A percentile compares a stretch with the other conserved stretches of the same genome.
phyloP scores from a whole-genome alignment of 2,329 filamentous ascomycete genomes.

The Cryphonectria nitschkei region DNA sequence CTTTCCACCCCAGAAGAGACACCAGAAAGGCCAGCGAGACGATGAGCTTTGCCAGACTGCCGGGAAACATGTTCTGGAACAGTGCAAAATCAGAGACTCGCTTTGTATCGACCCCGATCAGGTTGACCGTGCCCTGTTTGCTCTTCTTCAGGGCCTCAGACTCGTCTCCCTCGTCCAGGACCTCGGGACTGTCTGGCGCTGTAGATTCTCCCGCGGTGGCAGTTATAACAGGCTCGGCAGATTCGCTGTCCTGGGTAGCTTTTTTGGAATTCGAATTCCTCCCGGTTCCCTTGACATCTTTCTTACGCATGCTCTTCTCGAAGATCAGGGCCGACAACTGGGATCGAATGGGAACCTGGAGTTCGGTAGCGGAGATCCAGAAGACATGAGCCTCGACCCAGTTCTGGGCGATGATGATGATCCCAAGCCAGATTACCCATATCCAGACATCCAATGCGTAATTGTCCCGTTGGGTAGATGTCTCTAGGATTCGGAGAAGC shows the following conservation, averaged over 20 bases:
- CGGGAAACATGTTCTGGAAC: slow-evolving; percentile 67
- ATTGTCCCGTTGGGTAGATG: slow-evolving; percentile 47
- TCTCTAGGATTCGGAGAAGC: slow-evolving; percentile 68
- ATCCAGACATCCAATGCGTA: slow-evolving; percentile 62
- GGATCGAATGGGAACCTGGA: slow-evolving; percentile 68
- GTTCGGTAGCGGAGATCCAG: slow-evolving; percentile 66
- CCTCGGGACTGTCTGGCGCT: slow-evolving; percentile 39
- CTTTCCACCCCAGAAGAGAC: slow-evolving; percentile 72
- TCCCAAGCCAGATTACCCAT: slow-evolving; percentile 68
- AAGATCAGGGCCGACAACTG: slow-evolving; percentile 76
- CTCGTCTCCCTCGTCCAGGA: slow-evolving; percentile 52
- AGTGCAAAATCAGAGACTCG: slow-evolving; percentile 71
- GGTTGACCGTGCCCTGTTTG: slow-evolving; percentile 75
- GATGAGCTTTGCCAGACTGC: slow-evolving; percentile 63
- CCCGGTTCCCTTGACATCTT: slow-evolving; percentile 71
- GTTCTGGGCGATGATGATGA: slow-evolving; percentile 59
- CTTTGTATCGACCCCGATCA: slow-evolving; percentile 76
- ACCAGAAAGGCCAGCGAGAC: slow-evolving; percentile 69
- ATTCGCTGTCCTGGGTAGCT: slow-evolving; percentile 34
- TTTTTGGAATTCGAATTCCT: slow-evolving; percentile 48
- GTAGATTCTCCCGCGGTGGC: slow-evolving; percentile 36
- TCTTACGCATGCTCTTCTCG: slow-evolving; percentile 74
- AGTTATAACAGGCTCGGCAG: slow-evolving; percentile 36
- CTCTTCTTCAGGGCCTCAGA: slow-evolving; percentile 49
- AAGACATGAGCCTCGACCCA: slow-evolving; percentile 69